phyloP scores from a whole-genome alignment of 768 basidiomycete species.

The Russula compacta region DNA sequence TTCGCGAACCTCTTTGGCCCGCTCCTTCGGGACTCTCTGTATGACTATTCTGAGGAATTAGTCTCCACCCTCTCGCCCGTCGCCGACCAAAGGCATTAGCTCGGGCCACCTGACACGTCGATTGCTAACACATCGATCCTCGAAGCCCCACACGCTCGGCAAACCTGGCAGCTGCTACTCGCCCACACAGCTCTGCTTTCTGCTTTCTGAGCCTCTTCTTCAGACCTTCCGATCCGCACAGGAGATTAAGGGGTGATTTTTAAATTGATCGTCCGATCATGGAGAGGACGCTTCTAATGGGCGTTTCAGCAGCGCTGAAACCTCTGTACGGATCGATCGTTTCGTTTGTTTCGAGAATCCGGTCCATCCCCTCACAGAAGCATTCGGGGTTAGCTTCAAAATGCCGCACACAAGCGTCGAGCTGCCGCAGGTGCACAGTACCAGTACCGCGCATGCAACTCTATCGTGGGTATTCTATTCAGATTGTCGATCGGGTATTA shows the following conservation, averaged over 20 bases:
- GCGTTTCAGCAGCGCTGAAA: background rate
- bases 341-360: background rate
- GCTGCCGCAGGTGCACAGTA: background rate
- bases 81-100: background rate
- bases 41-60: background rate
- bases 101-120: background rate
- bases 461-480: background rate
- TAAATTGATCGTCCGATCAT: background rate
- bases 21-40: background rate
- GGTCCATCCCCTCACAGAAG: background rate
- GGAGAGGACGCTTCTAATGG: background rate
- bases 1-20: background rate
- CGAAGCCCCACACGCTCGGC: background rate
- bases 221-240: background rate
- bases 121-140: background rate
- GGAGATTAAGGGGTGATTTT: background rate
- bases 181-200: background rate
- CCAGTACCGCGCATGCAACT: background rate
- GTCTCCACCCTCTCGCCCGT: background rate
- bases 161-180: background rate
- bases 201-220: too few relatives aligned
- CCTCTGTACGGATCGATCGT: background rate
- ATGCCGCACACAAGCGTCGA: background rate
- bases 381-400: background rate
- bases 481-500: background rate